phyloP scores from a whole-genome alignment of 352 stramenopile species.

The Phytophthora rubi region DNA sequence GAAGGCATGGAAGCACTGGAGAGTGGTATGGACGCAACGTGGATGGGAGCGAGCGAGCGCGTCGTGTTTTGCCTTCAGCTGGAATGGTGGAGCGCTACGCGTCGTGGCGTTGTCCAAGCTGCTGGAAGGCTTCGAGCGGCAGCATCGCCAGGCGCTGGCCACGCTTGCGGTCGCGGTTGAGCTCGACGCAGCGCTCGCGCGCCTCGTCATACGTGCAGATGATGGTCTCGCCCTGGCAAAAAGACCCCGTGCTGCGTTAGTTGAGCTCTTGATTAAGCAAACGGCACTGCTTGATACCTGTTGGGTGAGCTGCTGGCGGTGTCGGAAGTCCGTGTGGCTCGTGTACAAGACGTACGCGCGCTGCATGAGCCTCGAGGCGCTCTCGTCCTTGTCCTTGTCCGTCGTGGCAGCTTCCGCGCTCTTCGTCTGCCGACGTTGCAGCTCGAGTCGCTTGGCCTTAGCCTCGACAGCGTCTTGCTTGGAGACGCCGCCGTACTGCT shows the following conservation, averaged over 20 bases:
- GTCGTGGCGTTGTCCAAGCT: conserved; percentile 31
- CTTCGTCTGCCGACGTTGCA: conserved; percentile 9
- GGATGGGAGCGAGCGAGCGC: conserved; percentile 16
- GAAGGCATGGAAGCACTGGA: conserved; percentile 8
- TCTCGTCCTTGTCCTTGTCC: conserved; percentile 7
- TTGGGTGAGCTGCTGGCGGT: conserved; percentile 59
- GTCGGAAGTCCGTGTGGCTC: conserved; percentile 62
- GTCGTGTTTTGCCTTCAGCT: conserved; percentile 18
- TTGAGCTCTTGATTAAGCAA: background rate
- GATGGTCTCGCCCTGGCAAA: conserved; percentile 46
- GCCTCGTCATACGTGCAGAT: conserved; percentile 65
- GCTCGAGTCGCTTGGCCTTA: conserved; percentile 29
- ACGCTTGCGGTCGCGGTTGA: conserved; percentile 57
- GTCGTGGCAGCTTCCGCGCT: background rate
- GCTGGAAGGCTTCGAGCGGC: conserved; percentile 50
- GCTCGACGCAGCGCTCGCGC: conserved; percentile 44
- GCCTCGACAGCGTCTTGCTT: conserved; percentile 40
- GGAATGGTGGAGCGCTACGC: conserved; percentile 10
- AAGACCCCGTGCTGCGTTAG: background rate
- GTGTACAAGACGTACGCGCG: conserved; percentile 70
- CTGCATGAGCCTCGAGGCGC: conserved; percentile 7
- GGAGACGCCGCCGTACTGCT: conserved; percentile 46
- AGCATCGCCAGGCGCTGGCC: conserved; percentile 58
- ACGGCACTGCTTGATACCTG: conserved; percentile 35
- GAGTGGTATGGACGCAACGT: conserved; percentile 16